These are phyloP conservation scores for Diaporthe citri DNA, from an alignment of 2,329 filamentous ascomycete species.

Conservation along the genomic window DNA sequence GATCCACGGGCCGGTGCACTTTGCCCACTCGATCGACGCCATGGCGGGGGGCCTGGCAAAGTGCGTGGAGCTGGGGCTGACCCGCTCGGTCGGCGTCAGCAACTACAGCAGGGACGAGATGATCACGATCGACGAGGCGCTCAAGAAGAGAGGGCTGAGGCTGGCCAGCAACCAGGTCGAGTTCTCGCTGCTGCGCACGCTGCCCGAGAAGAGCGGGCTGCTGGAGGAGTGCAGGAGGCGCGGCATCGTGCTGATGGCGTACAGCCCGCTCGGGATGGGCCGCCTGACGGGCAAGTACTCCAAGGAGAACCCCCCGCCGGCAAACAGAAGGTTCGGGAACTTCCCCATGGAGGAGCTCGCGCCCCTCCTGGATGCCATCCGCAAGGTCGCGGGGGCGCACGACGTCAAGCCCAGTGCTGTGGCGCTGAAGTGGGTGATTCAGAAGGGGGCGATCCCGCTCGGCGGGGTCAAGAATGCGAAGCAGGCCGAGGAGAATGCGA, in stretches of 20 bases:
- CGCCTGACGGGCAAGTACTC: conserved; percentile 56
- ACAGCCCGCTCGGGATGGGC: conserved; percentile 55
- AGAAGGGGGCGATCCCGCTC: conserved; percentile 57
- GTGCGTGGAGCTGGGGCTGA: conserved; percentile 56
- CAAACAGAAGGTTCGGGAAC: conserved; percentile 53
- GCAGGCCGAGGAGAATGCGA: conserved; percentile 54
- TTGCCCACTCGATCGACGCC: conserved; percentile 51
- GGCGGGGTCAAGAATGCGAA: conserved; percentile 55
- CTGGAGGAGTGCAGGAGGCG: conserved; percentile 54
- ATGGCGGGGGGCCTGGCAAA: conserved; percentile 56
- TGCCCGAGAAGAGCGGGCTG: conserved; percentile 55
- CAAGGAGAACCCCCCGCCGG: conserved; percentile 52
- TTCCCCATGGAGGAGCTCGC: conserved; percentile 59
- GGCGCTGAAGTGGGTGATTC: conserved; percentile 58
- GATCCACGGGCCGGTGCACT: conserved; percentile 59
- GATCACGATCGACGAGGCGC: conserved; percentile 56
- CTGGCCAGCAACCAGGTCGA: conserved; percentile 60
- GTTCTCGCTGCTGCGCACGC: conserved; percentile 55
- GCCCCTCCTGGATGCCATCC: conserved; percentile 51
- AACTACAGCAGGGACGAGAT: conserved; percentile 58
- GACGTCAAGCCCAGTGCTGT: conserved; percentile 53
- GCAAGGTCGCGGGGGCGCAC: conserved; percentile 51
- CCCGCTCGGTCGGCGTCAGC: conserved; percentile 57
- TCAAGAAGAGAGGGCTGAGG: conserved; percentile 52
- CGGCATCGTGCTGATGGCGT: conserved; percentile 57